Evolutionary conservation across 768 basidiomycete genomes (phyloP), one percentile per base, ranked within the genome.

Genomic region (Coprinopsis marcescibilis): DNA sequence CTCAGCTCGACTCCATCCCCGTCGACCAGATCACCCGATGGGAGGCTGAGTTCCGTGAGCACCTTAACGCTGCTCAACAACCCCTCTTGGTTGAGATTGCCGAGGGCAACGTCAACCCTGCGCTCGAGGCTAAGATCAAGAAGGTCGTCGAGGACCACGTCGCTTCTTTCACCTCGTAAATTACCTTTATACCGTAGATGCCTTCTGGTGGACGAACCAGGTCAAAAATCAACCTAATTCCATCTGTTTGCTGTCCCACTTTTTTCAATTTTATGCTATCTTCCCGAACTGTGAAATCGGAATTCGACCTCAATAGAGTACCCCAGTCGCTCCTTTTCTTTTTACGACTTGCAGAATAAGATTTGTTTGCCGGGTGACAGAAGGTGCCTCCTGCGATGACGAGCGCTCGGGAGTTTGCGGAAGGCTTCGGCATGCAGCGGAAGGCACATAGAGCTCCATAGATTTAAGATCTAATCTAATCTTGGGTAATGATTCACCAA

Each of bases 101-200:
- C 42, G 72, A 75, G 52, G 96, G 94, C 48, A 76, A 70, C 51
- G 85, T 97, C 60, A 91, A 89, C 48, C 81, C 85, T 51, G 91
- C 93, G 61, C 78, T 96, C 52, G 95, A 97, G 75, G 79, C 73
- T 36, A 81, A 91, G 79, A 95, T 94, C 68, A 95, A 93, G 88
- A 89, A 85, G 76, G 85, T 83, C 57, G 89, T 92, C 19, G 88
- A 90, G 71, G 86, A 89, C 58, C 89, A 90, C 56, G 89, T 91
- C 54, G 69, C 85, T 50, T 77, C 85, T 39, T 91, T 91, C 73
- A 77, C 80, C 51, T 80, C 78, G 64, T 67, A 64, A 62, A 60
- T 60, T 55, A 50, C 52, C 56, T 55, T 58, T 50, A 26, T 64
- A 60, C 61, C 58, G 53, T 55, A 54, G 52, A 63, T 54, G 56